Evolutionary conservation across 208 protist genomes (phyloP), one percentile per base, ranked within the genome.

Genomic region (Leishmania gerbilli): DNA sequence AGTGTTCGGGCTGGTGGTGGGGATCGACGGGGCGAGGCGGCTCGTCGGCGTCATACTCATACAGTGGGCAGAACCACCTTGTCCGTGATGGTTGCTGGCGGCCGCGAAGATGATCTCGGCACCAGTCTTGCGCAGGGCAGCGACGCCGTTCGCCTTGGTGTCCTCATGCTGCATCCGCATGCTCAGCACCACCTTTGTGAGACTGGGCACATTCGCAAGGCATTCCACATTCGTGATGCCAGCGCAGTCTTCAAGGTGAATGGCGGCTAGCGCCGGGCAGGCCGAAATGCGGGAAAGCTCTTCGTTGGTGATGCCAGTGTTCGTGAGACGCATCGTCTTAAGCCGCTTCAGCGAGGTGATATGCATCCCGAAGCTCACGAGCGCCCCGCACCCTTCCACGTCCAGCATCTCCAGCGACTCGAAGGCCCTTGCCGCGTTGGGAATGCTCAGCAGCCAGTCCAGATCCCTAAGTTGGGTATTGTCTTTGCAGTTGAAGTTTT

Each of bases 401-500:
- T 91, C 87, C 34, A 93, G 83, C 84, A 90, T 90, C 69, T 93
- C 90, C 27, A 93, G 82, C 37, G 69, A 55, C 56, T 79, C 83
- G n/a, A 91, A 90, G 17, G 49, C 71, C 21, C 62, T 75, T 17
- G 72, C 49, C 1, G 82, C 81, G 3, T 78, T 68, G 24, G 81
- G 77, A 2, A 80, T 64, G 47, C 81, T 79, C 62, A 88, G 84
- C 55, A 93, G 64, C 87, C 87, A 93, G n/a, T 76, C 58, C 64
- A 93, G 56, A 42, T 83, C 74, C n/a, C 62, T 71, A 53, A 93
- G 77, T 56, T 83, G 86, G 9, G 76, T 85, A 80, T 94, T 94
- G 85, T 94, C 91, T 76, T 92, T 92, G 69, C 90, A 76, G 81
- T 92, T 94, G 71, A 94, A 85, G 87, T 92, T 92, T 71, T 92